Percentiles rank a stretch among this genome's conserved stretches.
phyloP scores from a whole-genome alignment of 2,329 filamentous ascomycete species.

The Trichoderma guizhouense region DNA sequence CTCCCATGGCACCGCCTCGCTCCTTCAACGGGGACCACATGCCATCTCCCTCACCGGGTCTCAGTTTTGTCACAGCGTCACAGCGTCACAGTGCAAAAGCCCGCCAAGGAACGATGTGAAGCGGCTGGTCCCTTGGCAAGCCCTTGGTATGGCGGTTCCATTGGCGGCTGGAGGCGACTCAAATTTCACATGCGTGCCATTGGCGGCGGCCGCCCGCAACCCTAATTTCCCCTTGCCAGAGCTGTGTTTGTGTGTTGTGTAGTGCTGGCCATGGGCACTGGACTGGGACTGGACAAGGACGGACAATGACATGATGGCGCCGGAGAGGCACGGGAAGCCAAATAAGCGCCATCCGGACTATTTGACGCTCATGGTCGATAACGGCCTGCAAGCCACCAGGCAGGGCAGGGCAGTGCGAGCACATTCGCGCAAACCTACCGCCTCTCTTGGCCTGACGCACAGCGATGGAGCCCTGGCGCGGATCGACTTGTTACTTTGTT shows the following conservation, averaged over 20 bases:
- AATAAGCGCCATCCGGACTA: not conserved
- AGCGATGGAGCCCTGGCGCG: not conserved
- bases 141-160: slow-evolving; percentile 10
- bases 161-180: slow-evolving; percentile 6
- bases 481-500: not conserved
- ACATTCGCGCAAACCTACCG: not conserved
- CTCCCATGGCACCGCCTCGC: slow-evolving; percentile 8
- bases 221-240: not conserved
- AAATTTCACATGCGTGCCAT: slow-evolving; percentile 10
- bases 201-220: slow-evolving; percentile 3
- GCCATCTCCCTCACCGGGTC: not conserved
- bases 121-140: not conserved
- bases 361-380: not conserved
- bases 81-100: not conserved
- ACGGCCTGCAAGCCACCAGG: not conserved
- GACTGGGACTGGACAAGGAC: not conserved
- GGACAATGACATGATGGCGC: not conserved
- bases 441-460: not conserved
- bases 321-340: not conserved
- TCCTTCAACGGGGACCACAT: not conserved
- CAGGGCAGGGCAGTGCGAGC: not conserved
- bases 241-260: not conserved
- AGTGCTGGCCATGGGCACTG: not conserved
- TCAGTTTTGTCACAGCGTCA: slow-evolving; percentile 8
- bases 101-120: not conserved